Evolutionary conservation across 345 rosid genomes (phyloP), one percentile per base, ranked within the genome.

Genomic region (Citrus medica): DNA sequence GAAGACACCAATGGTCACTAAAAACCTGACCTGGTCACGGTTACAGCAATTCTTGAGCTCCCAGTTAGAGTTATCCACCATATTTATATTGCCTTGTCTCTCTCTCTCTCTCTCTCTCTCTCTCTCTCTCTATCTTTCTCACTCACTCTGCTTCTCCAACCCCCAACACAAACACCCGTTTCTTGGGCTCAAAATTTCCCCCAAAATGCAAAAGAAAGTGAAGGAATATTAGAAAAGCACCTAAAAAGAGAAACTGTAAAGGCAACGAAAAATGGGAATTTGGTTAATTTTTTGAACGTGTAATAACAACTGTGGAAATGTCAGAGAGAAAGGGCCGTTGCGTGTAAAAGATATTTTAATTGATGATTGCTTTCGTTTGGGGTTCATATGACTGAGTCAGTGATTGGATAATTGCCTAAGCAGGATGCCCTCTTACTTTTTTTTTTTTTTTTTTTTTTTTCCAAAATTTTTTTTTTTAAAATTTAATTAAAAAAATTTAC

Each of bases 11-110:
- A 90, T 87, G 68, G 90, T 88, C 67, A 85, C 82, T 30, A 96
- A 59, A 83, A 89, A 96, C 55, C 80, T 28, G 78, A 80, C 84
- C 79, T 96, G 99, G 82, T 91, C 89, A 28, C 86, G 84, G 77
- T 89, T 80, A 86, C 99, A 96, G 80, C 99, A 96, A 75, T 83
- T 79, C 73, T 81, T 89, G 56, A 96, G 94, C 85, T 90, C 99
- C 99, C 99, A 94, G 74, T 96, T 71, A 10, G 73, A 37, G n/a
- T 69, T 86, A 42, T 93, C 87, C 85, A 88, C 80, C 64, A 30
- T 58, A 48, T 33, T 9, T 53, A 21, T 37, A 68, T 69, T 56
- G 42, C 9, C 24, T 35, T 66, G 28, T 4, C 60, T 38, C 19
- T 58, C 27, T 7, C 4, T 30, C 32, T 30, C 32, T 32, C 35